These are phyloP conservation scores for Prunus salicina DNA, from an alignment of 306 rosid genomes.

Conservation along the genomic window DNA sequence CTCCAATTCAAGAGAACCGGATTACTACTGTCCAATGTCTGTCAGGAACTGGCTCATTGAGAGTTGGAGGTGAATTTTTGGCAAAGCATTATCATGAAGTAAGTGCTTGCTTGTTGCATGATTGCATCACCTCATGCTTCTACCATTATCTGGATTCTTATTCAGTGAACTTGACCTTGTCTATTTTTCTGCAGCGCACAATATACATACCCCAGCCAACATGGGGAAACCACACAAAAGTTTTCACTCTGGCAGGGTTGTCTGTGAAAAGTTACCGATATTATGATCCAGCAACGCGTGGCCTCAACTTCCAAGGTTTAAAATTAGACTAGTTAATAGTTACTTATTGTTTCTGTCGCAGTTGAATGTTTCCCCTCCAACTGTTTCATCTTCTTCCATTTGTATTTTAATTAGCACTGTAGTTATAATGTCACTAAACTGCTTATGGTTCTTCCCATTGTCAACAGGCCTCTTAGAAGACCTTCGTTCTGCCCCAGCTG, in stretches of 20 bases:
- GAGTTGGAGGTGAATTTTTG: constrained; percentile 97
- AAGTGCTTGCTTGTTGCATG: constrained; percentile 26
- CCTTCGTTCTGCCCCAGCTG: constrained; percentile 90
- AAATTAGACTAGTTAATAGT: constrained; percentile 4
- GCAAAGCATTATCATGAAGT: constrained; percentile 92
- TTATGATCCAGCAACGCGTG: constrained; percentile 93
- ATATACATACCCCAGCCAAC: constrained; percentile 90
- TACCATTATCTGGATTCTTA: not conserved
- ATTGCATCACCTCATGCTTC: not conserved
- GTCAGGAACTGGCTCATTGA: constrained; percentile 96
- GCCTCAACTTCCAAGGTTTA: constrained; percentile 87
- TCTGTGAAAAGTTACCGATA: constrained; percentile 80
- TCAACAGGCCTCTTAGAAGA: constrained; percentile 84
- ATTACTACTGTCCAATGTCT: constrained; percentile 85
- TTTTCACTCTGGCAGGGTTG: constrained; percentile 80
- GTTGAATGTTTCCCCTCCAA: not conserved
- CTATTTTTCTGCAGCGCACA: constrained; percentile 51
- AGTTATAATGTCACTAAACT: not conserved
- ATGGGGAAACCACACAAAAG: constrained; percentile 93
- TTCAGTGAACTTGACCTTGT: constrained; percentile 6
- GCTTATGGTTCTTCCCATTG: constrained; percentile 7
- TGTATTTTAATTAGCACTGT: not conserved
- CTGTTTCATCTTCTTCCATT: not conserved
- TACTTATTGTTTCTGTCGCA: not conserved
- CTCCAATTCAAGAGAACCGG: constrained; percentile 83